Evolutionary conservation across 208 protist species (phyloP), one percentile per base, ranked within the genome.

Genomic region (Novymonas esmeraldas): DNA sequence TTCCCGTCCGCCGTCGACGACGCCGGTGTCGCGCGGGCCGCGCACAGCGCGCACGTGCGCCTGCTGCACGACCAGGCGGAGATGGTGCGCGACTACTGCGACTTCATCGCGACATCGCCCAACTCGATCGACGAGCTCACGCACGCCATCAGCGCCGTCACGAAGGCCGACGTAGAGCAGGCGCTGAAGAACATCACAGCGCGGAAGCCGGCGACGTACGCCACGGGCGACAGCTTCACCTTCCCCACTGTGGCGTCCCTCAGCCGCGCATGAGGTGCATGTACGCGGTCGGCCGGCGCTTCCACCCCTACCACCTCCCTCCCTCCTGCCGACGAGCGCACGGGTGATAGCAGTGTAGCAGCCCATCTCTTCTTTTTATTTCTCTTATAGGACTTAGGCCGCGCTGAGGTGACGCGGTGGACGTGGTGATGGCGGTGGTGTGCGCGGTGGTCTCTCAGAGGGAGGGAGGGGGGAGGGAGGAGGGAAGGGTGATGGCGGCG

Each of bases 21-120:
- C 2, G 51, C 61, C 20, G 75, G 59, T 45, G 73, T 87, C 22
- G 54, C 58, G 31, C 74, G 60, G 6, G 85, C 74, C 49, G 54
- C 71, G 45, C 64, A 71, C 49, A 79, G 81, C 31, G 90, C 90
- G 1, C 56, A 66, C 16, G 46, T 86, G 55, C 72, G 74, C 33
- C 55, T 93, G 50, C 45, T 66, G 54, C 41, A 79, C 6, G 81
- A 89, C 42, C 70, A 92, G 55, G 46, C 81, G 33, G 85, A 90
- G 33, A 78, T 84, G 73, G 48, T 72, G 44, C 87, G 85, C 22
- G 87, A 95, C 68, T 95, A 95, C 79, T 81, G 75, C 57, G 87
- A 92, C 74, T 95, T 95, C 69, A 70, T 95, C 64, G 87, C 85
- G 16, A 92, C 85, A 6, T 88, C 79, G n/a, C 52, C 52, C 5